Base-by-base conservation (phyloP, 371 early-diverging fungal species). In the Enteropsectra breve region DNA sequence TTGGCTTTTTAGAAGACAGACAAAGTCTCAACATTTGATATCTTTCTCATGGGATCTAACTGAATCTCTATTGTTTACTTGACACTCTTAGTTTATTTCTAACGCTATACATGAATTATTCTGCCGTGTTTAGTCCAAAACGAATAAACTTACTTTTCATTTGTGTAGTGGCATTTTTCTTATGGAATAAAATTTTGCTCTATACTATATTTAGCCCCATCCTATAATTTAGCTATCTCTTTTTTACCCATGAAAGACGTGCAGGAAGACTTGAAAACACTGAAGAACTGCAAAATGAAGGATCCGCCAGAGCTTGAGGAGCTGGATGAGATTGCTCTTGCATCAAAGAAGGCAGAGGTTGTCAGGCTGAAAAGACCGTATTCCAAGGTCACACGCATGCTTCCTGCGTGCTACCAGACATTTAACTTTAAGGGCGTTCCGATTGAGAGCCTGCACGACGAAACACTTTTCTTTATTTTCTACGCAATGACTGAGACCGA, bases 391-490 rank as follows among this genome's bases (percentile, higher is more conserved):
- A 49, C 6, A 21, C 8, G 49, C 5, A 4, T 59, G 6, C 40
- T 28, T 59, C 60, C 60, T 18, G 47, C 21, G 28, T 59, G 60
- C 23, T 59, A 59, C 23, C 4, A 6, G 8, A 11, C 43, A 4
- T 59, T 59, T 47, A 26, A 5, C 13, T 59, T 49, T 5, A 47
- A 43, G 3, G 21, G 28, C 26, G 52, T 70, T 36, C 57, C 55
- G 21, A 49, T 70, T 29, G 40, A 50, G 15, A 36, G 23, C 29
- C 60, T 66, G 11, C 78, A 84, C 43, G 92, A 92, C 49, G 91
- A 91, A 69, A 88, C 91, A 4, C 82, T 93, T 54, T 89, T 93
- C 71, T 92, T 90, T 81, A 84, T 90, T 34, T 93, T 93, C 78
- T 92, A 93, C 78, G 83, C 89, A 11, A 83, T 88, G 82, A 89